Evolutionary conservation across 305 asterid genomes (phyloP), one percentile per base, ranked within the genome.

Genomic region (Solanum hybrid): DNA sequence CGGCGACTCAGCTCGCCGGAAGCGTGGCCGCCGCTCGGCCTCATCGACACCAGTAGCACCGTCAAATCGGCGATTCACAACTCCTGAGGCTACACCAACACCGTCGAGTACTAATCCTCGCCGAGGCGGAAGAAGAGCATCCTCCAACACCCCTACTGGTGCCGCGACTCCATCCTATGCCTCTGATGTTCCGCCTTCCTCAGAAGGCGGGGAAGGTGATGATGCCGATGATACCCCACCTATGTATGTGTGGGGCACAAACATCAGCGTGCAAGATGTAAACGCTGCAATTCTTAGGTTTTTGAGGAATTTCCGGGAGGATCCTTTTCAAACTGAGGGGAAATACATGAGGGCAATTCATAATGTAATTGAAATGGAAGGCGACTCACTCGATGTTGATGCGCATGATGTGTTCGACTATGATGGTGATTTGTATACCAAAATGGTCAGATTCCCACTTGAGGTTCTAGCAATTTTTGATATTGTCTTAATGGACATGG

Each of bases 231-330:
- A 94, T 51, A 90, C 98, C 37, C 99, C 98, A 3, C 98, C 96
- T 4, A 93, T 95, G 96, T 96, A 94, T 75, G 98, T 97, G 10
- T 97, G 99, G 99, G 99, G 99, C 36, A 97, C 99, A 7, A 96
- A 95, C 89, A 96, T 97, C n/a, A 96, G 98, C 16, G 34, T 32
- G 36, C 96, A 92, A 35, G 99, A 97, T 75, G 99, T 96, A 75
- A 96, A 95, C 82, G 96, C 98, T 1, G 94, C 97, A 37, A 96
- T 96, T 90, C 90, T 96, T 90, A 94, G 96, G 93, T 96, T 97
- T 90, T 88, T 97, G 93, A 95, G 97, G 94, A 90, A 96, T 93
- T 97, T 95, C 86, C 94, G 99, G 12, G 98, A 96, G 72, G 93
- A 93, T 32, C 91, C 96, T 42, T 91, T 91, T 86, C 94, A 95